Conservation (phyloP, 441 rosid species). For the Populus hybrid region DNA sequence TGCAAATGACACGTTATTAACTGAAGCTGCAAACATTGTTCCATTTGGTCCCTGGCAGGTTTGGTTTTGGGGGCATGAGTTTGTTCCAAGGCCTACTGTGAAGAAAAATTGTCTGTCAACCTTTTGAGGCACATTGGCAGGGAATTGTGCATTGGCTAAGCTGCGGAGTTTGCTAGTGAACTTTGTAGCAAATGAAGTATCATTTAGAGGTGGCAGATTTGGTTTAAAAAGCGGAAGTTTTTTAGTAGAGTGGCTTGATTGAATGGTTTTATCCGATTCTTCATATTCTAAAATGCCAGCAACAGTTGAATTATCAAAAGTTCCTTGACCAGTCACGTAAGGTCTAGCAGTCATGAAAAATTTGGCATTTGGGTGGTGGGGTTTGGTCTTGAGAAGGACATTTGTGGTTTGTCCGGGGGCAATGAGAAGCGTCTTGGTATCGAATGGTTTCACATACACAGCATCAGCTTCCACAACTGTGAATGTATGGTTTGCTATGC, state of each 20-base stretch:
- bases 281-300: neutral
- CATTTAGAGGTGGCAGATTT: neutral
- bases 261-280: neutral
- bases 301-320: neutral
- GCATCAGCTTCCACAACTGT: neutral
- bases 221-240: neutral
- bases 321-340: neutral
- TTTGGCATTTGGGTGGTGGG: neutral
- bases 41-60: neutral
- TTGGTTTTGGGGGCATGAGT: neutral
- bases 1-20: neutral
- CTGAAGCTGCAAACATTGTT: neutral
- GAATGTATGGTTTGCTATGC: neutral
- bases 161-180: neutral
- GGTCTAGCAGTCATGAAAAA: neutral
- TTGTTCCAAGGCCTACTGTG: neutral
- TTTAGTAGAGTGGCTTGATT: neutral
- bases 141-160: neutral
- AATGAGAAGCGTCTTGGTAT: neutral
- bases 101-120: neutral
- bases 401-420: neutral
- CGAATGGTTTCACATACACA: neutral
- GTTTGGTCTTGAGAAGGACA: neutral
- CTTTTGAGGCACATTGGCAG: neutral
- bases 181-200: neutral